These are phyloP conservation scores for Leishmania tropica DNA, from an alignment of 208 protist species.

Conservation along the genomic window DNA sequence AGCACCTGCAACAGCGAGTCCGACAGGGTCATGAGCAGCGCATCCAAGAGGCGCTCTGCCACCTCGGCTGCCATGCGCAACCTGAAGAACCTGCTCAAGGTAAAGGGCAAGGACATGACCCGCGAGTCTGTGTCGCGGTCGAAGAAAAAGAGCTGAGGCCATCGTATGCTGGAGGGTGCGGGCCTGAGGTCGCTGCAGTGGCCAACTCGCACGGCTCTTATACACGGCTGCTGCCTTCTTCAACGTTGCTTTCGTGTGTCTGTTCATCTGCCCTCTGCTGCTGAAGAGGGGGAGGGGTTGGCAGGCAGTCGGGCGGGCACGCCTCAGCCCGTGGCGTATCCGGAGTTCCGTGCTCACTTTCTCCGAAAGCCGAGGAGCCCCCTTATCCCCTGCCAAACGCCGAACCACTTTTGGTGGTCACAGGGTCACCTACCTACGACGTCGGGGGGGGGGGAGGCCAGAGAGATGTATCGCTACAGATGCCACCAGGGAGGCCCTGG, in stretches of 20 bases:
- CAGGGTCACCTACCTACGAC: not conserved
- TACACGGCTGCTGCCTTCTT: not conserved
- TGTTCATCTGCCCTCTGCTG: not conserved
- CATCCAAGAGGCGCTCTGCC: not conserved
- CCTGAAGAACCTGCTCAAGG: conserved; percentile 36
- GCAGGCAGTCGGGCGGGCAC: not conserved
- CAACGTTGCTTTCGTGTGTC: not conserved
- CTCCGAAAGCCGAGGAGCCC: not conserved
- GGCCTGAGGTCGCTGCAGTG: not conserved
- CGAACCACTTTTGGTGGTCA: not conserved
- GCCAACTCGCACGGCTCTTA: not conserved
- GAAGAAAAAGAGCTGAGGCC: conserved; percentile 20
- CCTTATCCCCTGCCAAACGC: not conserved
- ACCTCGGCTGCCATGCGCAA: conserved; percentile 18
- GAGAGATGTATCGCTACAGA: not conserved
- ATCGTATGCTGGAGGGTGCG: not conserved
- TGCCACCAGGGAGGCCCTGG: not conserved
- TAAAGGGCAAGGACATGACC: conserved; percentile 52
- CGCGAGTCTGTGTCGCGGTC: conserved; percentile 33
- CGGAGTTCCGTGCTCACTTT: not conserved
- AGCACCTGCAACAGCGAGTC: conserved; percentile 11
- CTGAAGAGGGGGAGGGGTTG: too few species aligned
- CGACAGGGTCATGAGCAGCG: conserved; percentile 9
- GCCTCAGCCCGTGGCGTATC: not conserved
- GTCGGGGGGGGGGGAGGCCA: not conserved